Conservation (phyloP, 2,329 filamentous ascomycete species). For the Alternaria incomplexa region DNA sequence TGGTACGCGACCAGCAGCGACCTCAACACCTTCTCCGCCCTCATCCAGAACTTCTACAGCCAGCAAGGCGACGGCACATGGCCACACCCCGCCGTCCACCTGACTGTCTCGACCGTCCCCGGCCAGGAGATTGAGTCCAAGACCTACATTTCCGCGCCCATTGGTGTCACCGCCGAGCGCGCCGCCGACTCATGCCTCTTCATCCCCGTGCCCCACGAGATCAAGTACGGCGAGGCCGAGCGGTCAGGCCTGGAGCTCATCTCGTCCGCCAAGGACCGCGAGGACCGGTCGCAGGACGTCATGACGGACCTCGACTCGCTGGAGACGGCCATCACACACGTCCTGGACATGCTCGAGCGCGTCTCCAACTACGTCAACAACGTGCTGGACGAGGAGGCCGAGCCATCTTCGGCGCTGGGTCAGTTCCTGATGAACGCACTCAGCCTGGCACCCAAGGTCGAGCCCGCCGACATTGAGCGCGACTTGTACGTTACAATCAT, state of each 20-base stretch:
- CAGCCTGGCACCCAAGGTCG: constrained; percentile 92
- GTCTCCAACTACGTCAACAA: constrained; percentile 91
- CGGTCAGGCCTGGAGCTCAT: constrained; percentile 83
- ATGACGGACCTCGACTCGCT: constrained; percentile 89
- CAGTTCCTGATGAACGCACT: constrained; percentile 96
- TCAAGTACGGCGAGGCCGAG: constrained; percentile 83
- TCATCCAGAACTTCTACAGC: constrained; percentile 99
- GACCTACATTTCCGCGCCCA: constrained; percentile 94
- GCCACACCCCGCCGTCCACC: constrained; percentile 95
- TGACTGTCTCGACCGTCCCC: constrained; percentile 90
- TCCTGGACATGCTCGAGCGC: constrained; percentile 86
- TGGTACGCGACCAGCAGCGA: constrained; percentile 99
- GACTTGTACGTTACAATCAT: constrained; percentile 70
- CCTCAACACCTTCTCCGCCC: constrained; percentile 96
- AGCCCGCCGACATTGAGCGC: constrained; percentile 85
- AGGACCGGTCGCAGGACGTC: constrained; percentile 74
- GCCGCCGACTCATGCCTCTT: constrained; percentile 96
- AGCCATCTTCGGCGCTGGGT: constrained; percentile 87
- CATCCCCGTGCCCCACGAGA: constrained; percentile 94
- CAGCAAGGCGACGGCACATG: constrained; percentile 96
- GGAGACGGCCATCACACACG: constrained; percentile 84
- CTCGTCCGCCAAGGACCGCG: constrained; percentile 77
- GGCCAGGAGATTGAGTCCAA: constrained; percentile 87
- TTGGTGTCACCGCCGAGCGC: constrained; percentile 92
- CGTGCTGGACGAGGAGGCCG: constrained; percentile 90